Evolutionary conservation across 805 yeast species (phyloP).

Genomic region (Metschnikowia gelsemii): DNA sequence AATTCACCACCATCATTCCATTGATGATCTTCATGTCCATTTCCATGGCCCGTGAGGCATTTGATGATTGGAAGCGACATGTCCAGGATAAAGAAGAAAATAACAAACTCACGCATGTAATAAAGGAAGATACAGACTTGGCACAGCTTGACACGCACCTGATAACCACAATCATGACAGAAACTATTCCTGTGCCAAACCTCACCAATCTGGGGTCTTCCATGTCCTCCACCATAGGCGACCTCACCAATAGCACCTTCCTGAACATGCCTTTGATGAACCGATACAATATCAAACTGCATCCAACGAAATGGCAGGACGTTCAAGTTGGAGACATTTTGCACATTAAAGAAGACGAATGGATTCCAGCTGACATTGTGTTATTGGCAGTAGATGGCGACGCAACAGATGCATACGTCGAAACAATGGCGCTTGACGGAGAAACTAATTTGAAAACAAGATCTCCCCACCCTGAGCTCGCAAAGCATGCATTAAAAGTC

Average conservation of each 20-base stretch:
- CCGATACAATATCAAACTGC: slow-evolving; percentile 36
- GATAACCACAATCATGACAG: slow-evolving; percentile 39
- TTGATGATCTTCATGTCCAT: slow-evolving; percentile 80
- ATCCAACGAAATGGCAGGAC: slow-evolving; percentile 61
- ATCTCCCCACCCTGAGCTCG: slow-evolving; percentile 62
- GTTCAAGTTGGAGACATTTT: slow-evolving; percentile 86
- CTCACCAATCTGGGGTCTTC: slow-evolving; percentile 2
- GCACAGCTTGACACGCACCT: slow-evolving; percentile 36
- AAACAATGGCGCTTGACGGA: slow-evolving; percentile 97
- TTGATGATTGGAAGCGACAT: slow-evolving; percentile 88
- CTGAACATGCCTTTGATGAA: slow-evolving; percentile 14
- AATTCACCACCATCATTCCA: slow-evolving; percentile 90
- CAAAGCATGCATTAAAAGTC: slow-evolving; percentile 50
- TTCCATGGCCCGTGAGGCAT: slow-evolving; percentile 90
- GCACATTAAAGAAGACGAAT: slow-evolving; percentile 71
- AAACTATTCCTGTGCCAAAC: slow-evolving; percentile 28
- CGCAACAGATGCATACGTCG: slow-evolving; percentile 72
- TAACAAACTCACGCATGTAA: slow-evolving; percentile 37
- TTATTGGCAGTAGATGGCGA: slow-evolving; percentile 60
- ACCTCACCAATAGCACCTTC: slow-evolving; percentile 10
- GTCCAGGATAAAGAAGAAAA: slow-evolving; percentile 84
- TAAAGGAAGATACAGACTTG: slow-evolving; percentile 33
- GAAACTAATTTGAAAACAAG: slow-evolving; percentile 88
- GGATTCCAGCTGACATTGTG: slow-evolving; percentile 91
- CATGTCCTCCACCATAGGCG: slow-evolving; percentile 7